phyloP scores from a whole-genome alignment of 306 rosid genomes.

The Castanea mollissima region DNA sequence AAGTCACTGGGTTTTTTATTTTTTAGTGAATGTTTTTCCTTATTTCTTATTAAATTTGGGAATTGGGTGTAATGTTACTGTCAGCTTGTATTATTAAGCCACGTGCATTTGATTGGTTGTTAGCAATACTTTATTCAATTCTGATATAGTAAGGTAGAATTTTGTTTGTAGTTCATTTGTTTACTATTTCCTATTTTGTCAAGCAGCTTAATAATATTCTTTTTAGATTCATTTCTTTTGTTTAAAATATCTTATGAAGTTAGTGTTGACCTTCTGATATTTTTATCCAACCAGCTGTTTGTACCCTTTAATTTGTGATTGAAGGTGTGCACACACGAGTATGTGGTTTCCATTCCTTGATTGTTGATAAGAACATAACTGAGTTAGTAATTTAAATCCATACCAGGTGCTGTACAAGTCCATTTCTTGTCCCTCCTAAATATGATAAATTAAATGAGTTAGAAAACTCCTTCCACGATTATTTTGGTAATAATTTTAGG shows the following conservation, averaged over 20 bases:
- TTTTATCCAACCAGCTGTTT: not conserved
- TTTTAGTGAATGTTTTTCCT: not conserved
- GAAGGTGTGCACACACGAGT: not conserved
- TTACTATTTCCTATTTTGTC: not conserved
- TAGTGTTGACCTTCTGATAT: not conserved
- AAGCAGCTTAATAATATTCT: not conserved
- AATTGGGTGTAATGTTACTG: not conserved
- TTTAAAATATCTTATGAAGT: not conserved
- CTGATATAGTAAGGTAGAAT: not conserved
- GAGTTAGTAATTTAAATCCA: not conserved
- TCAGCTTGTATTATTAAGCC: not conserved
- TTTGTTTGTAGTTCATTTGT: not conserved
- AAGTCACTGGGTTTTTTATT: not conserved
- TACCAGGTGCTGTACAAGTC: not conserved
- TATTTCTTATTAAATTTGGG: not conserved
- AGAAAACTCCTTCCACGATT: not conserved
- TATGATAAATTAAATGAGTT: not conserved
- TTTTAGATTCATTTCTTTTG: not conserved
- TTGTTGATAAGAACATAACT: not conserved
- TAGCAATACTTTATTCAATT: not conserved
- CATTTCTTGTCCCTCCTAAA: not conserved
- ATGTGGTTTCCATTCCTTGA: constrained; percentile 2
- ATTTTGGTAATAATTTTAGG: not conserved
- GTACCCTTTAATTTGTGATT: not conserved
- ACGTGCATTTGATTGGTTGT: not conserved